These are phyloP conservation scores for Lotmaria passim DNA, from an alignment of 208 protist species.

Conservation along the genomic window DNA sequence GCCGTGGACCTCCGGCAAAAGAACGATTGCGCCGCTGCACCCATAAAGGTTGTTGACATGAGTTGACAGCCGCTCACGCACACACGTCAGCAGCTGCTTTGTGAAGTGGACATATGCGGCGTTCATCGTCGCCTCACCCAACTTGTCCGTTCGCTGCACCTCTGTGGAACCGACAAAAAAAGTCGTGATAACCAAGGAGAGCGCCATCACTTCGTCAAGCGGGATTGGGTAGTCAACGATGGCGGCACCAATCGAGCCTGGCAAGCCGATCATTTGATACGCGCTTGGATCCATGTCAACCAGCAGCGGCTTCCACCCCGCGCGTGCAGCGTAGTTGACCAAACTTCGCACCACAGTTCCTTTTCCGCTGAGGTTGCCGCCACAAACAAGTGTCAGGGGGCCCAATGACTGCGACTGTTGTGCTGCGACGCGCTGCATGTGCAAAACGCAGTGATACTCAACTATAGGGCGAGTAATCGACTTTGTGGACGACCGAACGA, in stretches of 20 bases:
- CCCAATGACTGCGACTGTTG: conserved; percentile 49
- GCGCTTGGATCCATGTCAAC: conserved; percentile 76
- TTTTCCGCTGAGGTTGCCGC: conserved; percentile 54
- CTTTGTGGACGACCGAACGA: conserved; percentile 51
- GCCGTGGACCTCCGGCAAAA: conserved; percentile 73
- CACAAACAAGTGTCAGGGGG: conserved; percentile 78
- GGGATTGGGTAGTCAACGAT: conserved; percentile 78
- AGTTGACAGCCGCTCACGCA: conserved; percentile 48
- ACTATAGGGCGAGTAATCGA: conserved; percentile 70
- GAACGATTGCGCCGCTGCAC: conserved; percentile 75
- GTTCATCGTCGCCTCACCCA: conserved; percentile 52
- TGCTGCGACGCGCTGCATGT: conserved; percentile 50
- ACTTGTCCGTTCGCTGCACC: conserved; percentile 40
- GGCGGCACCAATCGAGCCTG: conserved; percentile 65
- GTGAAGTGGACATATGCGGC: conserved; percentile 70
- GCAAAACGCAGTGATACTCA: conserved; percentile 83
- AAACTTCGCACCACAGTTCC: conserved; percentile 55
- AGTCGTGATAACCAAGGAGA: conserved; percentile 55
- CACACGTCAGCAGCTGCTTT: conserved; percentile 38
- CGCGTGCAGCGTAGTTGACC: conserved; percentile 77
- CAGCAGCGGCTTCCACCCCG: conserved; percentile 75
- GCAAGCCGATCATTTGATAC: conserved; percentile 58
- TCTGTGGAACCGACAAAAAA: conserved; percentile 85
- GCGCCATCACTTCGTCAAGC: conserved; percentile 63
- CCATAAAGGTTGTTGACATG: conserved; percentile 62